These are phyloP conservation scores for Cadophora luteo-olivacea DNA, from an alignment of 2,329 filamentous ascomycete genomes.

Conservation along the genomic window DNA sequence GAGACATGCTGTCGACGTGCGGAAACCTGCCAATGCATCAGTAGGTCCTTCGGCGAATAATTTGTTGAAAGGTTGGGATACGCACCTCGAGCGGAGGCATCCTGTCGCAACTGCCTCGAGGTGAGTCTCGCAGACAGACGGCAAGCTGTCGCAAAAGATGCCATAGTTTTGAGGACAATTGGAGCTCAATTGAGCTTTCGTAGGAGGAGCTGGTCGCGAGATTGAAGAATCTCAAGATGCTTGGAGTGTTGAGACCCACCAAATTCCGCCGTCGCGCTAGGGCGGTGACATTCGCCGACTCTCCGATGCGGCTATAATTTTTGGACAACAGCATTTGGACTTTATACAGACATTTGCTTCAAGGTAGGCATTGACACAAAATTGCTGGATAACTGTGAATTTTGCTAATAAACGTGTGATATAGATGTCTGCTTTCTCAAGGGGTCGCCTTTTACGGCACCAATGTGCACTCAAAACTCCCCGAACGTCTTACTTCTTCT, in stretches of 20 bases:
- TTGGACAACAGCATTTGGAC: conserved; percentile 22
- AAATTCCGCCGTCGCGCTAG: conserved; percentile 30
- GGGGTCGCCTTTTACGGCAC: conserved; percentile 41
- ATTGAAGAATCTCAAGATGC: conserved; percentile 31
- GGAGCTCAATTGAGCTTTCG: conserved; percentile 42
- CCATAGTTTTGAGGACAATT: conserved; percentile 57
- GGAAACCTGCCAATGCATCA: conserved; percentile 60
- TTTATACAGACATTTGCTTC: conserved; percentile 5
- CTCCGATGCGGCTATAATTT: conserved; percentile 32
- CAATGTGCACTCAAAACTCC: conserved; percentile 28
- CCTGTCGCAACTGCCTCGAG: conserved; percentile 57
- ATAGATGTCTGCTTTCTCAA: conserved; percentile 48
- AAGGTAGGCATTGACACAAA: conserved; percentile 28
- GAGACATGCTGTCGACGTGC: conserved; percentile 65
- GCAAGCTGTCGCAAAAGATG: conserved; percentile 69
- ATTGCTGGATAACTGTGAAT: neutral
- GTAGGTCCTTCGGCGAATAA: conserved; percentile 22
- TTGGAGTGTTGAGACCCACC: conserved; percentile 36
- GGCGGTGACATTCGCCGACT: conserved; percentile 32
- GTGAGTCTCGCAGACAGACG: conserved; percentile 68
- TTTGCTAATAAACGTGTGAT: conserved; percentile 25
- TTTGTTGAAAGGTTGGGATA: conserved; percentile 26
- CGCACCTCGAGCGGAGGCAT: conserved; percentile 65
- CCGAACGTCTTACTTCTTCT: conserved; percentile 27
- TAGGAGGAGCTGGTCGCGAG: conserved; percentile 21